Base-by-base conservation (phyloP, 2,329 filamentous ascomycete species). In the Penicillium sp. region DNA sequence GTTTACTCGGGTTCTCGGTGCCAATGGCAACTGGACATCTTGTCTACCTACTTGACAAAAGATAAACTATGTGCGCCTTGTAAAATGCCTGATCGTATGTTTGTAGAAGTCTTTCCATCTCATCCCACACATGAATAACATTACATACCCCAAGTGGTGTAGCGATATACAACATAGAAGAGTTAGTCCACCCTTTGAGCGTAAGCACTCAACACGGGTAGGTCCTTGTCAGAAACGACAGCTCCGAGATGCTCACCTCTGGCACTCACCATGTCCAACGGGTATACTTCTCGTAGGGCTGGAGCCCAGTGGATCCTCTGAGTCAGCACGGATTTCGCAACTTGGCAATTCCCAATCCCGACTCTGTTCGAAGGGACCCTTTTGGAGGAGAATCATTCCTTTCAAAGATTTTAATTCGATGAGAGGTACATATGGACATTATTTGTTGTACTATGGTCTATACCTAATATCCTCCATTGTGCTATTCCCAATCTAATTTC, bases 1-100 rank as follows among this genome's bases (percentile, higher is more conserved):
- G 63, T 65, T 65, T 52, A 51, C 58, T 65, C 63, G 63, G 63
- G 61, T 57, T 44, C 55, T 56, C 53, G 50, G 60, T 47, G 26
- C 56, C 56, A 55, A 60, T 56, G 57, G 40, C 55, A 59, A 57
- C 57, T 58, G 49, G 52, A 41, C 55, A 53, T 46, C 58, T 57
- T 55, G 56, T 56, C 56, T 53, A 43, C 57, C 56, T 50, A 52
- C 36, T 42, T 7, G 30, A 61, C 55, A 55, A 60, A 63, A 56
- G 55, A 54, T 19, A 56, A 55, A 53, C 40, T 19, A 17, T 25
- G 3, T 25, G 22, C 17, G 11, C 22, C 14, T 19, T 19, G 11
- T 43, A 43, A 4, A 35, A 10, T 14, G 26, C 5, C 8, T 12
- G 30, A 12, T 14, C 11, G 12, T 31, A 31, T 12, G 4, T 31